Conservation (phyloP, 202 grass and related monocot species). For the Elaeis oleifera region DNA sequence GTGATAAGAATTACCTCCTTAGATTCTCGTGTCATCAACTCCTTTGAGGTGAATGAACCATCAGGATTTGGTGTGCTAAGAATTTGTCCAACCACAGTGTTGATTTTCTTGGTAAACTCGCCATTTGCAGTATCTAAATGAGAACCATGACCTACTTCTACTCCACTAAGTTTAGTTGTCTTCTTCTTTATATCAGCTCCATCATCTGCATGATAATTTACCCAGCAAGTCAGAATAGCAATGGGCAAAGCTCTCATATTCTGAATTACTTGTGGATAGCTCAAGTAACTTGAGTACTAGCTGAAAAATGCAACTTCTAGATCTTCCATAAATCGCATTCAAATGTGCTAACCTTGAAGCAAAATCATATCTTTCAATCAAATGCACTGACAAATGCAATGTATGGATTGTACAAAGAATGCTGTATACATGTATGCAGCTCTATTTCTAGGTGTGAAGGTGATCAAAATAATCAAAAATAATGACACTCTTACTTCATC, state of each 20-base stretch:
- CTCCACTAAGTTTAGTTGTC: slow-evolving; percentile 30
- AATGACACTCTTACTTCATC: too few species aligned
- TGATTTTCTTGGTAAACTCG: slow-evolving; percentile 46
- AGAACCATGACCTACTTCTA: slow-evolving; percentile 26
- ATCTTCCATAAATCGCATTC: too few species aligned
- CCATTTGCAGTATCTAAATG: slow-evolving; percentile 28
- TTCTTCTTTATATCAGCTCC: slow-evolving; percentile 60
- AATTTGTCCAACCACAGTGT: slow-evolving; percentile 34
- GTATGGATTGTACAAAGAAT: too few species aligned
- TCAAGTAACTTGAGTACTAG: too few species aligned
- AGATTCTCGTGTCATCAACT: slow-evolving; percentile 42
- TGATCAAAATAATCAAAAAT: too few species aligned
- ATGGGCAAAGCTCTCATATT: background rate
- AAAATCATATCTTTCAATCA: too few species aligned
- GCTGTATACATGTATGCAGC: too few species aligned
- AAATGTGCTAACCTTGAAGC: too few species aligned
- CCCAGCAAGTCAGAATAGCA: background rate
- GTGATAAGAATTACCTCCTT: slow-evolving; percentile 47
- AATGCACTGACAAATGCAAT: too few species aligned
- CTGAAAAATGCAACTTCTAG: too few species aligned
- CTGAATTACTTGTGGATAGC: too few species aligned
- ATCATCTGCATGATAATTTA: slow-evolving; percentile 40
- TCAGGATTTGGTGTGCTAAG: slow-evolving; percentile 34
- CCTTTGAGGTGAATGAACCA: slow-evolving; percentile 47
- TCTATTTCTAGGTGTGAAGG: too few species aligned